phyloP scores from a whole-genome alignment of 306 rosid genomes.

The Glycyrrhiza uralensis region DNA sequence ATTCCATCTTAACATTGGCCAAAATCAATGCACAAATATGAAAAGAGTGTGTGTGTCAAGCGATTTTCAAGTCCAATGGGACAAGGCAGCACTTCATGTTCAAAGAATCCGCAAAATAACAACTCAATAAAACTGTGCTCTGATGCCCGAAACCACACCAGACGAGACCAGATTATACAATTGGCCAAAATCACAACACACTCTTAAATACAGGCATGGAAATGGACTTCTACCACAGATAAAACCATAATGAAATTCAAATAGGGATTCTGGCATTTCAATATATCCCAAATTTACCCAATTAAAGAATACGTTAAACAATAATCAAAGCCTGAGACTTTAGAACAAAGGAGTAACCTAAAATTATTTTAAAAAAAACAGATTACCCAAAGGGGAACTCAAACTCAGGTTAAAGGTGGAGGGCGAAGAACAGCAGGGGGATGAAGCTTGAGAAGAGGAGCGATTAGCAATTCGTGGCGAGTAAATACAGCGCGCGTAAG shows the following conservation, averaged over 20 bases:
- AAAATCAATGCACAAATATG: neutral
- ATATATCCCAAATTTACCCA: neutral
- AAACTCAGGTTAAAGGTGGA: neutral
- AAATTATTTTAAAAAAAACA: neutral
- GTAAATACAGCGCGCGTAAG: constrained; percentile 9
- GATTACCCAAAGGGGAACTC: constrained; percentile 24
- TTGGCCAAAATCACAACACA: neutral
- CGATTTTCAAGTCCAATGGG: neutral
- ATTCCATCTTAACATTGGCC: neutral
- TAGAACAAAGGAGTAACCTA: neutral
- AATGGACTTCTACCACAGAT: no score
- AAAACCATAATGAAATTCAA: neutral
- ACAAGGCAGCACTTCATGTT: neutral
- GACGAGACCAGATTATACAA: neutral
- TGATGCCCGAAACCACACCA: neutral
- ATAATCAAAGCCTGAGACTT: neutral
- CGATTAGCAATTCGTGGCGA: constrained; percentile 6
- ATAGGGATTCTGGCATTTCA: neutral
- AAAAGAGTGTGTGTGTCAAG: neutral
- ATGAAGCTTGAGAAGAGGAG: constrained; percentile 11
- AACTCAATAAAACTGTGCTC: neutral
- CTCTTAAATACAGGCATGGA: neutral
- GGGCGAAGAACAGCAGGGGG: constrained; percentile 21
- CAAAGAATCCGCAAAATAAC: neutral
- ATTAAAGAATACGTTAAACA: neutral